Evolutionary conservation across 2,329 filamentous ascomycete species (phyloP), one percentile per base, ranked within the genome.

Genomic region (Cyphellophora europaea): DNA sequence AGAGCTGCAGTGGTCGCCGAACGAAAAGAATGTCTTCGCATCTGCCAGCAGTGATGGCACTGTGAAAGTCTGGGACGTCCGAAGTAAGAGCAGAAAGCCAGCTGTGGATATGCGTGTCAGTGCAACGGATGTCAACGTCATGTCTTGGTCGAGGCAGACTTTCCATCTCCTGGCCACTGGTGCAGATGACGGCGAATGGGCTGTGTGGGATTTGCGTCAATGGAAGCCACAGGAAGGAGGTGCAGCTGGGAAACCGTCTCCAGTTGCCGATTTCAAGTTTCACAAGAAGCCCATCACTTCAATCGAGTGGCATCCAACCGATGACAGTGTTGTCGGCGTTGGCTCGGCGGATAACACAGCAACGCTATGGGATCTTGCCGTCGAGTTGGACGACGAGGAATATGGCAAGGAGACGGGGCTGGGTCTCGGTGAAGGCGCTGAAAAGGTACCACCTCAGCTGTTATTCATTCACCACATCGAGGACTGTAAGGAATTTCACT

Each of bases 381-480:
- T 96, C 38, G 91, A 98, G 67, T 58, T 96, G 42, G 91, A 98
- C 51, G 91, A 96, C 55, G 91, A 98, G 61, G 91, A 96, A 70
- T 51, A 51, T 29, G 93, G 82, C 63, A 84, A 79, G 56, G 85
- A 93, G 3, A 78, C 84, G 53, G 89, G 94, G 44, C 28, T 49
- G 19, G 45, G 43, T 13, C 29, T 51, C 11, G 44, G 47, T 16
- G 49, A 49, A 27, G 48, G 48, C 3, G 39, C 38, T 11, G 49
- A 51, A 31, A 49, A 45, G 35, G 86, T 96, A 44, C 91, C 91
- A 39, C 86, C 91, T 4, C 91, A 98, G 61, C 63, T 98, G 50
- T 67, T 98, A 45, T 98, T 98, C 59, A 87, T 95, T 53, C 91
- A 98, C 63, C 95, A 93, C 57, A 86, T 93, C 67, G 82, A 93